A percentile compares a stretch with the other conserved stretches of the same genome.
Conservation (phyloP, 2,329 filamentous ascomycete genomes). For the Coniella lustricola region DNA sequence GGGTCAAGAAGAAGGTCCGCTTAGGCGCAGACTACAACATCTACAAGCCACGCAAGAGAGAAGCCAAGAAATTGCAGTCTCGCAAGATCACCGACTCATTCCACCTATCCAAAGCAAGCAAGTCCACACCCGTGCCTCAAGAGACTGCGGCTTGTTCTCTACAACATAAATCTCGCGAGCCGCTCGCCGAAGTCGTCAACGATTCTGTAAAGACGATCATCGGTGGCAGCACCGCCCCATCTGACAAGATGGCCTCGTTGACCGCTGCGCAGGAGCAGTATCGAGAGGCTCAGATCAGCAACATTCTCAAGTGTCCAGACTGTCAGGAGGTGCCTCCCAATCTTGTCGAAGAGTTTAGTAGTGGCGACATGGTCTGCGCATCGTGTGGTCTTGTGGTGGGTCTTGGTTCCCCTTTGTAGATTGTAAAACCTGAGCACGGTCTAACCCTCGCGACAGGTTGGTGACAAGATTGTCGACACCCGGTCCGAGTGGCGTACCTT, state of each 20-base stretch:
- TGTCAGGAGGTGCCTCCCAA: slow-evolving; percentile 91
- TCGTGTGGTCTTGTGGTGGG: slow-evolving; percentile 75
- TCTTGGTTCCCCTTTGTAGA: neutral
- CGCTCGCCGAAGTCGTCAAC: slow-evolving; percentile 19
- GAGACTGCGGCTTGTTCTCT: neutral
- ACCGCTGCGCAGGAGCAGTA: slow-evolving; percentile 37
- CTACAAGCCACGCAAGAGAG: slow-evolving; percentile 10
- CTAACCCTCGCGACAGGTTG: slow-evolving; percentile 36
- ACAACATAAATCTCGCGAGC: slow-evolving; percentile 11
- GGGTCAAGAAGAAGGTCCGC: slow-evolving; percentile 19
- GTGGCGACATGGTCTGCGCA: slow-evolving; percentile 85
- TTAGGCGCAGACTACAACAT: slow-evolving; percentile 9
- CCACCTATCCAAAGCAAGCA: slow-evolving; percentile 2
- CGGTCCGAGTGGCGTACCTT: slow-evolving; percentile 98
- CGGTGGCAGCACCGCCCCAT: slow-evolving; percentile 7
- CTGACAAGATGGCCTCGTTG: slow-evolving; percentile 40
- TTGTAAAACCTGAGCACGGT: neutral
- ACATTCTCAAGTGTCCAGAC: slow-evolving; percentile 78
- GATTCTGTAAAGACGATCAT: neutral
- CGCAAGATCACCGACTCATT: slow-evolving; percentile 19
- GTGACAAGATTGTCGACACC: slow-evolving; percentile 87
- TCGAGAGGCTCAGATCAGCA: slow-evolving; percentile 63
- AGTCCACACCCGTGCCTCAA: neutral
- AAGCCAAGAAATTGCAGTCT: slow-evolving; percentile 6
- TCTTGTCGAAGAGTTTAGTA: slow-evolving; percentile 85